Evolutionary conservation across 2,329 filamentous ascomycete species (phyloP).

Genomic region (Incumbomyces delicatus): DNA sequence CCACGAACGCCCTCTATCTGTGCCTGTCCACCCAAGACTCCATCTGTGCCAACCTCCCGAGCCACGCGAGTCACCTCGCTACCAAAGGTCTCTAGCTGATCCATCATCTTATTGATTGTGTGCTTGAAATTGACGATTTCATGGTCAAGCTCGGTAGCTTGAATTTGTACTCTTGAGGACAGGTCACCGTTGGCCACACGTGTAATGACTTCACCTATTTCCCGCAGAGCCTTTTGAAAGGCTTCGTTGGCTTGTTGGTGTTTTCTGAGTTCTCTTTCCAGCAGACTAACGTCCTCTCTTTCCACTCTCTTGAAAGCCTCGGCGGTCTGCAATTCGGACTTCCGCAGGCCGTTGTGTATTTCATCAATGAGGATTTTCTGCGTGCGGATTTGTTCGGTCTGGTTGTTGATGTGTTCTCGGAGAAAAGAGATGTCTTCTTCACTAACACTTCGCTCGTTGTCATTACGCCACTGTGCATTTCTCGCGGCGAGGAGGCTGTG

Average conservation of each 20-base stretch:
- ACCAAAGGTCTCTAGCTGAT: slow-evolving; percentile 91
- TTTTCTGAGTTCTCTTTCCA: slow-evolving; percentile 91
- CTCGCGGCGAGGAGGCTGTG: slow-evolving; percentile 27
- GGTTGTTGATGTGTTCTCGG: slow-evolving; percentile 83
- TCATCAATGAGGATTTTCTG: slow-evolving; percentile 78
- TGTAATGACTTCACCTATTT: slow-evolving; percentile 95
- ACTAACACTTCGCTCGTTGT: slow-evolving; percentile 49
- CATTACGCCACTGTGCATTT: slow-evolving; percentile 30
- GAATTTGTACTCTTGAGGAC: slow-evolving; percentile 93
- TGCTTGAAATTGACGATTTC: slow-evolving; percentile 97
- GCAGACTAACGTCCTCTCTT: slow-evolving; percentile 72
- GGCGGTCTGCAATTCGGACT: slow-evolving; percentile 78
- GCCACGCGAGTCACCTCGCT: slow-evolving; percentile 92
- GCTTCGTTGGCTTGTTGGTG: slow-evolving; percentile 97
- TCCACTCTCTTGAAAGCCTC: slow-evolving; percentile 73
- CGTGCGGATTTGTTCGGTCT: slow-evolving; percentile 81
- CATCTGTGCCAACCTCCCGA: slow-evolving; percentile 91
- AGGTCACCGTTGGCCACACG: slow-evolving; percentile 91
- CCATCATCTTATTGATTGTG: slow-evolving; percentile 99
- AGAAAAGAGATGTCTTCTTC: slow-evolving; percentile 78
- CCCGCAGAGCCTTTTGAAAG: slow-evolving; percentile 91
- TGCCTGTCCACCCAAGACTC: slow-evolving; percentile 85
- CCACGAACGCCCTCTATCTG: slow-evolving; percentile 89
- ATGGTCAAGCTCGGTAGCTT: slow-evolving; percentile 92
- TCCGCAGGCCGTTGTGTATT: slow-evolving; percentile 73